Percentiles rank a stretch among this genome's conserved stretches.
Evolutionary conservation across 2,329 filamentous ascomycete species (phyloP).

Genomic region (Aspergillus alliaceus): DNA sequence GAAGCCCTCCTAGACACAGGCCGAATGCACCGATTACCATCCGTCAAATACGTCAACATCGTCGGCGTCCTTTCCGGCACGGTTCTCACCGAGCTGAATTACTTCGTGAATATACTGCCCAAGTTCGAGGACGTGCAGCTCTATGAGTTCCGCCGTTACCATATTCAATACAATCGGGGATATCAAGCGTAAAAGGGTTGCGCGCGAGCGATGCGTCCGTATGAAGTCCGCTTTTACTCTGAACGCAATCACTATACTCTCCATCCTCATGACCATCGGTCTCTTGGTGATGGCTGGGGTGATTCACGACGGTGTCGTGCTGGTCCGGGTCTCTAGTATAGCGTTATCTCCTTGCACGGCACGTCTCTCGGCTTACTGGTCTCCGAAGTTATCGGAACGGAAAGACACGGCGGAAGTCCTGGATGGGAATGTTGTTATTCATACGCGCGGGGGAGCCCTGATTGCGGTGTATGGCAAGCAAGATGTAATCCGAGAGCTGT

Average conservation of each 20-base stretch:
- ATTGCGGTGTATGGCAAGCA: slow-evolving; percentile 59
- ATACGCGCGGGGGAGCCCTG: slow-evolving; percentile 61
- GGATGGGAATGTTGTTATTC: slow-evolving; percentile 60
- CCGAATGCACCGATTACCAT: slow-evolving; percentile 57
- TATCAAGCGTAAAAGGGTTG: not conserved
- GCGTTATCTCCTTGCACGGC: slow-evolving; percentile 55
- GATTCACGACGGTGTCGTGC: slow-evolving; percentile 53
- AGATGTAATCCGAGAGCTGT: slow-evolving; percentile 63
- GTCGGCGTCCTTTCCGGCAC: slow-evolving; percentile 60
- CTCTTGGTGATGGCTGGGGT: slow-evolving; percentile 23
- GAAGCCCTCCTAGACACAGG: slow-evolving; percentile 59
- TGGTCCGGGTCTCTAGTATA: slow-evolving; percentile 54
- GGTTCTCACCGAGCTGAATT: slow-evolving; percentile 57
- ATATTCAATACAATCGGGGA: slow-evolving; percentile 1
- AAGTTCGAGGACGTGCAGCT: slow-evolving; percentile 27
- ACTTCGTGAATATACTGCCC: slow-evolving; percentile 63
- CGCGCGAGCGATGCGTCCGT: slow-evolving; percentile 4
- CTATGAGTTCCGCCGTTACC: slow-evolving; percentile 11
- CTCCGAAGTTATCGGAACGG: slow-evolving; percentile 55
- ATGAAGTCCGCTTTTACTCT: slow-evolving; percentile 52
- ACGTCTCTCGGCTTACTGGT: slow-evolving; percentile 60
- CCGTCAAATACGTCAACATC: slow-evolving; percentile 52
- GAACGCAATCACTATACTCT: slow-evolving; percentile 55
- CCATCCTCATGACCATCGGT: slow-evolving; percentile 38
- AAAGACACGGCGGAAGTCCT: slow-evolving; percentile 52